phyloP scores from a whole-genome alignment of 768 basidiomycete species.

The Lyophyllum decastes region DNA sequence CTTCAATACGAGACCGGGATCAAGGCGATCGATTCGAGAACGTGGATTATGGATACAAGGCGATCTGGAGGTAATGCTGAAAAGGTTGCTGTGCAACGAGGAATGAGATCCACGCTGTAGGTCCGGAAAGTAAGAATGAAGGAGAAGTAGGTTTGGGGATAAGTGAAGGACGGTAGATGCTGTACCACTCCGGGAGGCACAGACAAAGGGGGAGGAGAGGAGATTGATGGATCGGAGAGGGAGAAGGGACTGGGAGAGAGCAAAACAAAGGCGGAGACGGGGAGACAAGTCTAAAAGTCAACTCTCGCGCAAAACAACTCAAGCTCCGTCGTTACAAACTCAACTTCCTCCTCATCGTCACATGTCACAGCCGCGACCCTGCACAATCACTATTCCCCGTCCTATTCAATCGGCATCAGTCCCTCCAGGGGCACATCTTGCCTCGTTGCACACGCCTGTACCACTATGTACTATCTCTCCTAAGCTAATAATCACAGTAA shows the following conservation, averaged over 20 bases:
- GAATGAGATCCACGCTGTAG: constrained; percentile 15
- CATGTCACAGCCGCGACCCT: constrained; percentile 22
- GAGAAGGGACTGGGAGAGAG: not conserved
- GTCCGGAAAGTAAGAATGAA: constrained; percentile 12
- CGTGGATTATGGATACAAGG: constrained; percentile 17
- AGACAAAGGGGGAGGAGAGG: not conserved
- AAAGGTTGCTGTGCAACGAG: constrained; percentile 12
- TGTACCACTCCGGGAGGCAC: not conserved
- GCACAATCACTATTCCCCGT: not conserved
- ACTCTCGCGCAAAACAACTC: constrained; percentile 7
- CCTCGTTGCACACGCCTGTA: constrained; percentile 15
- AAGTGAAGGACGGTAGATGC: constrained; percentile 2
- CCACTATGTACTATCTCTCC: not conserved
- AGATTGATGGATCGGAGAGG: not conserved
- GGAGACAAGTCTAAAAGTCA: constrained; percentile 13
- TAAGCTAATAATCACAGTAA: not conserved
- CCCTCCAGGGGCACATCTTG: not conserved
- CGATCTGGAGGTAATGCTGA: constrained; percentile 17
- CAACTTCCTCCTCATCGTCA: constrained; percentile 18
- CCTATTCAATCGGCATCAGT: constrained; percentile 14
- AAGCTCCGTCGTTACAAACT: constrained; percentile 18
- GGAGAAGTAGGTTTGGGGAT: constrained; percentile 5
- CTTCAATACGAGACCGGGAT: constrained; percentile 19
- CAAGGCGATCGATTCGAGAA: constrained; percentile 24
- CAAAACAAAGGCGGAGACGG: not conserved